Base-by-base conservation (phyloP, 345 rosid species). In the Pistacia integerrima region DNA sequence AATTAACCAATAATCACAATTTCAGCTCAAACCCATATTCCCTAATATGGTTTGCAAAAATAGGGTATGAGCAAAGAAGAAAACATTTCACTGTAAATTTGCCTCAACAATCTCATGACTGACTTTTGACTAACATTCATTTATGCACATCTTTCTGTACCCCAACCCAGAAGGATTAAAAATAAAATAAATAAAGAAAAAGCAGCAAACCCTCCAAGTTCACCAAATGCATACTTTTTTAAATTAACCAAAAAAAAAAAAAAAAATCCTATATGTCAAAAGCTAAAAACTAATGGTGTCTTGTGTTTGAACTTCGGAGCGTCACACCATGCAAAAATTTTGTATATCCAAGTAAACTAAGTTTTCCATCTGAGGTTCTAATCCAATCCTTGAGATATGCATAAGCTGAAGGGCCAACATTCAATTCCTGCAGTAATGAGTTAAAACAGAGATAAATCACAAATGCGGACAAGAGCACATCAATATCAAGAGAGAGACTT, bases 291-390 rank as follows among this genome's bases (percentile, higher is more conserved):
- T 85, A 83, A 82, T 84, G 94, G 67, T 87, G 94, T 86, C 97
- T 91, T 64, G 97, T 80, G 82, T 91, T 89, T 70, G 92, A 78
- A 82, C 89, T 88, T 69, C 97, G 94, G 62, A 86, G 84, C 30
- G 92, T 88, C 80, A 92, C 94, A 52, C 97, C 97, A 82, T 90
- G 94, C 83, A 92, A 89, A 81, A 90, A 89, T 85, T 90, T 92
- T 61, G 90, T 88, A 80, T 89, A 92, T 62, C 97, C 97, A 74
- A 88, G 85, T 72, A 87, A 85, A 80, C 93, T 94, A 79, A 96
- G 92, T 88, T 88, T 92, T 74, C 99, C 97, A 55, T 96, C 99
- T 0, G 91, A 75, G 77, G 72, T 80, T 77, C 99, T 83, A 70
- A 96, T 85, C 90, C 99, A 96, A 41, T 94, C 98, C 79, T 82